These are phyloP conservation scores for Lasiosphaeriaceae sp. DNA, from an alignment of 495 filamentous ascomycete genomes.

Conservation along the genomic window DNA sequence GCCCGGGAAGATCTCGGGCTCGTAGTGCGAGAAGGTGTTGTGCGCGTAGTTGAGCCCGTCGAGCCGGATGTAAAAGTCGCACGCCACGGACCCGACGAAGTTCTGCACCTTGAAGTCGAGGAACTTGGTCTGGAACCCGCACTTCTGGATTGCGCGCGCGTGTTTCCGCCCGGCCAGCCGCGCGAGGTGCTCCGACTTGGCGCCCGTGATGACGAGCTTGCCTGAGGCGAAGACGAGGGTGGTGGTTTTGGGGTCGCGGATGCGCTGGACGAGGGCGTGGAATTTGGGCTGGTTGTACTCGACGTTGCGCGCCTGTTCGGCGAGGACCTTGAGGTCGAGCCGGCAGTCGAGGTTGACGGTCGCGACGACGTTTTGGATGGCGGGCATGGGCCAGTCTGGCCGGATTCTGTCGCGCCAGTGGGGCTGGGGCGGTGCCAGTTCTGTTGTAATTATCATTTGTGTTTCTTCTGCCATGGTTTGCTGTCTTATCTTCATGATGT, in stretches of 20 bases:
- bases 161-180: constrained; percentile 93
- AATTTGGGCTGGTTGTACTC: constrained; percentile 98
- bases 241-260: constrained; percentile 94
- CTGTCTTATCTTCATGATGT: no score
- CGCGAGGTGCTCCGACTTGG: constrained; percentile 89
- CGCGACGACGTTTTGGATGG: constrained; percentile 76
- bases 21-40: constrained; percentile 61
- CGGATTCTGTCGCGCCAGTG: background rate
- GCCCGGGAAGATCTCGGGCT: constrained; percentile 95
- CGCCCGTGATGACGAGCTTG: constrained; percentile 97
- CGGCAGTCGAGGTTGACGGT: constrained; percentile 95
- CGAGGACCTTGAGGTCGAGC: constrained; percentile 91
- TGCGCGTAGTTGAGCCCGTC: constrained; percentile 64
- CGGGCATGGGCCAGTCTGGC: constrained; percentile 17
- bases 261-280: constrained; percentile 96
- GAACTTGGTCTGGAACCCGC: constrained; percentile 93
- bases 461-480: no score
- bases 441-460: no score
- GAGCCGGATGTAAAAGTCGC: constrained; percentile 92
- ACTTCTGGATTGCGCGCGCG: constrained; percentile 94
- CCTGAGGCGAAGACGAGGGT: constrained; percentile 93
- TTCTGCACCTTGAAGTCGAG: constrained; percentile 99
- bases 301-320: constrained; percentile 90
- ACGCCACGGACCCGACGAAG: constrained; percentile 89
- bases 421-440: no score